Evolutionary conservation across 164 flowering plant genomes (phyloP).

Genomic region (Stephania yunnanensis): DNA sequence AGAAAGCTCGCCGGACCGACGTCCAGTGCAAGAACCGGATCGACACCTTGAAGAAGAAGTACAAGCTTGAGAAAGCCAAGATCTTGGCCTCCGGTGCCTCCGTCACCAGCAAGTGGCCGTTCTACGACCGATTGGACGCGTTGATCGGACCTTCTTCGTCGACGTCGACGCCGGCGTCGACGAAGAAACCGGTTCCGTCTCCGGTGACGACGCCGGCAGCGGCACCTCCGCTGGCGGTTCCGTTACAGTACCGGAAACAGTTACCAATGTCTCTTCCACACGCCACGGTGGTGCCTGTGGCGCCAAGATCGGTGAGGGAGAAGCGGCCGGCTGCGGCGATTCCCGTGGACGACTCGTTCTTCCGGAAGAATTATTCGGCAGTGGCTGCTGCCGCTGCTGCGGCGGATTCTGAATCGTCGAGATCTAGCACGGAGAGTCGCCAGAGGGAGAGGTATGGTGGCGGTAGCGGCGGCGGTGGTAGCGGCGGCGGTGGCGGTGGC

Average conservation of each 20-base stretch:
- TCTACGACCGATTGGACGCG: slow-evolving; percentile 21
- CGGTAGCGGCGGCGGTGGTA: too few relatives aligned
- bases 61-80: slow-evolving; percentile 71
- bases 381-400: slow-evolving; percentile 46
- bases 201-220: slow-evolving; percentile 12
- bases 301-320: slow-evolving; percentile 21
- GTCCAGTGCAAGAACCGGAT: slow-evolving; percentile 95
- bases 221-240: slow-evolving; percentile 37
- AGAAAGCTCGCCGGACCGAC: slow-evolving; percentile 67
- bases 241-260: slow-evolving; percentile 27
- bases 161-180: slow-evolving; percentile 11
- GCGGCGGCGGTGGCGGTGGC: too few relatives aligned
- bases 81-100: slow-evolving; percentile 37
- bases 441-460: slow-evolving; percentile 20
- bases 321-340: slow-evolving; percentile 24
- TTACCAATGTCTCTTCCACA: slow-evolving; percentile 12
- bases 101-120: slow-evolving; percentile 24
- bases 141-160: slow-evolving; percentile 25
- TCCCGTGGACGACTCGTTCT: slow-evolving; percentile 31
- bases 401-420: slow-evolving; percentile 28
- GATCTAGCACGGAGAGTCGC: slow-evolving; percentile 25
- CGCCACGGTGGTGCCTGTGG: slow-evolving; percentile 26
- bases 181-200: not conserved
- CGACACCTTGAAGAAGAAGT: slow-evolving; percentile 94
- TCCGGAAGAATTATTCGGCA: slow-evolving; percentile 50